A percentile compares a stretch with the other conserved stretches of the same genome.
phyloP scores from a whole-genome alignment of 108 stramenopile genomes.

The Nannochloropsis granulata region DNA sequence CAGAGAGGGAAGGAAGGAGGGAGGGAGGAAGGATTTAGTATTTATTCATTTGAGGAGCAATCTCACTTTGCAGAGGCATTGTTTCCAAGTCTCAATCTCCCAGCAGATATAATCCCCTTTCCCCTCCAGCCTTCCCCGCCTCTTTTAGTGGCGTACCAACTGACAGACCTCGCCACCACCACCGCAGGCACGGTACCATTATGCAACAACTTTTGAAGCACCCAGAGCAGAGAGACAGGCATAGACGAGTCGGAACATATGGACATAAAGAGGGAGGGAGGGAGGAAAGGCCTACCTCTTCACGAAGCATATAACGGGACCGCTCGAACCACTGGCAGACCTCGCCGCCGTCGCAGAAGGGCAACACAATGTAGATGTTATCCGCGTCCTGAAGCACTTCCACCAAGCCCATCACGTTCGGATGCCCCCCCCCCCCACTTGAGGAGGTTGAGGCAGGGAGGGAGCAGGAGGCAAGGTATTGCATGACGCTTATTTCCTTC shows the following conservation, averaged over 20 bases:
- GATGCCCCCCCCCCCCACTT: slow-evolving; percentile 1
- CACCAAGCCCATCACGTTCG: slow-evolving; percentile 51
- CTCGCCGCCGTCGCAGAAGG: slow-evolving; percentile 69
- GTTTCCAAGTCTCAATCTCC: too few relatives aligned
- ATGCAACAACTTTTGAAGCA: too few relatives aligned
- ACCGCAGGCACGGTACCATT: too few relatives aligned
- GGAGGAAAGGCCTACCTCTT: background rate
- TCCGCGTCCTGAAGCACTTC: slow-evolving; percentile 68
- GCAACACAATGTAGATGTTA: slow-evolving; percentile 67
- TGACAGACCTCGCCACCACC: slow-evolving; percentile 62
- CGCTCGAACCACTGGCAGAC: slow-evolving; percentile 43
- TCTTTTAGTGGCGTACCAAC: slow-evolving; percentile 38
- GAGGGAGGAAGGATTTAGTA: background rate
- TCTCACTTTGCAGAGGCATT: background rate
- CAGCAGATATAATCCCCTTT: background rate
- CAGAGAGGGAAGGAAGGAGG: background rate
- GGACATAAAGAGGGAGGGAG: too few relatives aligned
- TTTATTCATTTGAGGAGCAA: background rate
- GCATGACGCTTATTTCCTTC: slow-evolving; percentile 76
- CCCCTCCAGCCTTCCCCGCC: background rate
- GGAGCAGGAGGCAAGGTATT: slow-evolving; percentile 29
- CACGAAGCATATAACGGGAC: slow-evolving; percentile 56
- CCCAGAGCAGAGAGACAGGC: too few relatives aligned
- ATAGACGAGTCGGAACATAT: too few relatives aligned
- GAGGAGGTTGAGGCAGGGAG: background rate